Conservation (phyloP, 345 rosid species). For the Euphorbia peplus region DNA sequence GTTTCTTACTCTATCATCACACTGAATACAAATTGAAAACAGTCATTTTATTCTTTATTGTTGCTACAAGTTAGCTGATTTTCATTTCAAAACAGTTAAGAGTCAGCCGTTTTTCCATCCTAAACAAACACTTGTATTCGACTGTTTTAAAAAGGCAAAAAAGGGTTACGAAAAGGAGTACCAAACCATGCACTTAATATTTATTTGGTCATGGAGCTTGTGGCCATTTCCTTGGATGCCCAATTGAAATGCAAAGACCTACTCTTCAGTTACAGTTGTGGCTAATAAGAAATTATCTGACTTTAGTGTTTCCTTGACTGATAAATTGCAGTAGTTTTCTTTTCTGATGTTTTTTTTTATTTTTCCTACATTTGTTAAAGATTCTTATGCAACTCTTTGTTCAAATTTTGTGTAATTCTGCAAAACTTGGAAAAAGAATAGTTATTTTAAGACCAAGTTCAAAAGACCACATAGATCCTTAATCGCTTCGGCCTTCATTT, state of each 20-base stretch:
- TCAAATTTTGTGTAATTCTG: neutral
- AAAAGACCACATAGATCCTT: neutral
- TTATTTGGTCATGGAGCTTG: neutral
- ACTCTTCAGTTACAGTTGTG: neutral
- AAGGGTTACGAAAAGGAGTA: too few species aligned
- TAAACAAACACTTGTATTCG: too few species aligned
- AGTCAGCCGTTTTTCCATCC: too few species aligned
- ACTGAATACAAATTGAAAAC: neutral
- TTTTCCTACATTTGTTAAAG: neutral
- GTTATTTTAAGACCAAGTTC: neutral
- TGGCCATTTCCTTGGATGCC: neutral
- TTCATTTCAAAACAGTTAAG: too few species aligned
- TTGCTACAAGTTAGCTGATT: too few species aligned
- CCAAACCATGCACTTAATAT: neutral
- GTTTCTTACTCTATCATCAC: neutral
- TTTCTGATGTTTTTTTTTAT: neutral
- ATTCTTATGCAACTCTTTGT: neutral
- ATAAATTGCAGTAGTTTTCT: neutral
- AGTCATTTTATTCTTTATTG: too few species aligned
- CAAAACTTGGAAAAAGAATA: constrained; percentile 1
- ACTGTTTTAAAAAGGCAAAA: too few species aligned
- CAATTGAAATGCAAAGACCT: neutral
- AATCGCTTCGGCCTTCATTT: neutral
- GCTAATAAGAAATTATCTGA: neutral
- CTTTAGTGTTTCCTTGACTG: neutral